phyloP scores from a whole-genome alignment of 495 filamentous ascomycete species.

The Hypoxylon fuscum region DNA sequence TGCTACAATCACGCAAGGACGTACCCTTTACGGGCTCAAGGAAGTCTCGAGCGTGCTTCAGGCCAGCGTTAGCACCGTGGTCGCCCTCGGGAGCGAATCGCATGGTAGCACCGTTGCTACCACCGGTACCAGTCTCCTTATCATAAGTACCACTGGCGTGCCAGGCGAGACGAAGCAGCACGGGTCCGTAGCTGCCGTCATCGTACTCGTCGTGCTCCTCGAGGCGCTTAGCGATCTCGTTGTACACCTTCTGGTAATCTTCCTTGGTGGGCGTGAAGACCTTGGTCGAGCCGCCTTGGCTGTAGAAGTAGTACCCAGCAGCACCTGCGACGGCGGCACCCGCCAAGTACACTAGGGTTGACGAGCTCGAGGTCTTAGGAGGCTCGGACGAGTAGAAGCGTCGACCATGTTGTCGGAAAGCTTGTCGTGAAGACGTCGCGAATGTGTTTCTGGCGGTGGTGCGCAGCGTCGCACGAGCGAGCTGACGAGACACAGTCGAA shows the following conservation, averaged over 20 bases:
- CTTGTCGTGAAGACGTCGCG: conserved; percentile 61
- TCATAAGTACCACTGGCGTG: conserved; percentile 91
- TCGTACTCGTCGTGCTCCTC: conserved; percentile 95
- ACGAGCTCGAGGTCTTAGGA: conserved; percentile 64
- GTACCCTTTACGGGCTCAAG: conserved; percentile 85
- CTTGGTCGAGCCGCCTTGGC: conserved; percentile 63
- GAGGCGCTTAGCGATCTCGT: conserved; percentile 79
- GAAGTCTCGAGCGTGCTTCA: conserved; percentile 89
- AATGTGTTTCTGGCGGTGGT: conserved; percentile 60
- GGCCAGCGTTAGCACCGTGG: conserved; percentile 94
- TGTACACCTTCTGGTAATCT: conserved; percentile 97
- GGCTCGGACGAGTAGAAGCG: conserved; percentile 81
- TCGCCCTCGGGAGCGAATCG: conserved; percentile 90
- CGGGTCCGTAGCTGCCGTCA: conserved; percentile 94
- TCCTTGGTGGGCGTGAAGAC: conserved; percentile 77
- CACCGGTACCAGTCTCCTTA: conserved; percentile 86
- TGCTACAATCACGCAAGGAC: conserved; percentile 25
- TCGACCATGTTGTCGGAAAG: conserved; percentile 70
- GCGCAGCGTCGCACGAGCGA: conserved; percentile 68
- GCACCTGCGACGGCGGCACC: conserved; percentile 68
- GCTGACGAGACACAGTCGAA: conserved; percentile 53
- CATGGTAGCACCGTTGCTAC: conserved; percentile 98
- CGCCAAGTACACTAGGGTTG: conserved; percentile 52
- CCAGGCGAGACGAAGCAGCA: conserved; percentile 86
- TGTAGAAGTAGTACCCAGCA: conserved; percentile 76